Evolutionary conservation across 306 rosid species (phyloP).

Genomic region (Acacia confusa): DNA sequence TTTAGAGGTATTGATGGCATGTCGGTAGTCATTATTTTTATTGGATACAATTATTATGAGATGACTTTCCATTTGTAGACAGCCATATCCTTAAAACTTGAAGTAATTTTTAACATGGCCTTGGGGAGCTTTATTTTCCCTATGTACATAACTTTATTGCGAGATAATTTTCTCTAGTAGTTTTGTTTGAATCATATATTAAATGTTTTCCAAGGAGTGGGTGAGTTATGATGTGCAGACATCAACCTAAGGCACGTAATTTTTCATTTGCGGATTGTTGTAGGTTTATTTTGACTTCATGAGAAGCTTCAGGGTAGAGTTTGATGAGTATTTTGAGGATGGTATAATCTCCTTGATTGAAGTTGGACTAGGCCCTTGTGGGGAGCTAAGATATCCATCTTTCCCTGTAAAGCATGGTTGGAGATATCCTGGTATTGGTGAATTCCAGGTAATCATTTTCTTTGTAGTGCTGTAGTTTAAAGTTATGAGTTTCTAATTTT

Average conservation of each 20-base stretch:
- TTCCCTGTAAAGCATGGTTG: conserved; percentile 97
- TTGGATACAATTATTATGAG: conserved; percentile 4
- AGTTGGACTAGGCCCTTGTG: conserved; percentile 97
- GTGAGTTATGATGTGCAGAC: conserved; percentile 12
- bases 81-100: conserved; percentile 14
- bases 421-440: conserved; percentile 98
- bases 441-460: conserved; percentile 77
- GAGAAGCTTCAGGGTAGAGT: conserved; percentile 97
- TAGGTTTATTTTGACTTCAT: conserved; percentile 96
- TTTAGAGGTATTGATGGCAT: conserved; percentile 71
- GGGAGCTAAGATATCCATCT: conserved; percentile 93
- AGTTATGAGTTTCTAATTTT: conserved; percentile 19
- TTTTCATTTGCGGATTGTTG: conserved; percentile 30
- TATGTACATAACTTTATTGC: background rate
- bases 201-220: background rate
- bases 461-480: conserved; percentile 3
- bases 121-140: conserved; percentile 1
- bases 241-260: conserved; percentile 13
- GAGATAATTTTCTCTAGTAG: background rate
- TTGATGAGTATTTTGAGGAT: conserved; percentile 77
- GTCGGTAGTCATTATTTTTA: background rate
- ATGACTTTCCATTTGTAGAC: conserved; percentile 17
- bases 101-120: conserved; percentile 9
- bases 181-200: conserved; percentile 25
- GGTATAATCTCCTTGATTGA: conserved; percentile 79